These are phyloP conservation scores for Elongisporangium prolatum DNA, from an alignment of 352 stramenopile species.

Conservation along the genomic window DNA sequence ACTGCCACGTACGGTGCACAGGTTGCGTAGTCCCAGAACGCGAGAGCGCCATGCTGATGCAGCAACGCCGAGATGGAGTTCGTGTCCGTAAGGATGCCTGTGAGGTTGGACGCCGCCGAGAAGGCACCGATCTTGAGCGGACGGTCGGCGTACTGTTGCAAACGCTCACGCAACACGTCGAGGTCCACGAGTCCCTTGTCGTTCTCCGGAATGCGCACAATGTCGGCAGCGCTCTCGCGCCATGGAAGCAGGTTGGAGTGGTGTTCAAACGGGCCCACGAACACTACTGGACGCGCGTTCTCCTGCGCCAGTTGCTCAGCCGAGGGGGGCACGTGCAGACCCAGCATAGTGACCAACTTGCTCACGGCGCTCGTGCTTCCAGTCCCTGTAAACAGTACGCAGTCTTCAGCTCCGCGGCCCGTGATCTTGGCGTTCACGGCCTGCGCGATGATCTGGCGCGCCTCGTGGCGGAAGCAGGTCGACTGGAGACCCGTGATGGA, in stretches of 20 bases:
- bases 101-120: constrained; percentile 94
- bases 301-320: constrained; percentile 11
- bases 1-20: constrained; percentile 91
- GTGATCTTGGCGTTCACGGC: constrained; percentile 88
- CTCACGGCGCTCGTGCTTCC: constrained; percentile 82
- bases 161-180: constrained; percentile 35
- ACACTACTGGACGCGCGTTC: constrained; percentile 72
- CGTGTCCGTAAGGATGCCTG: constrained; percentile 89
- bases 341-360: constrained; percentile 73
- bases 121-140: constrained; percentile 88
- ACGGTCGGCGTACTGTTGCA: constrained; percentile 46
- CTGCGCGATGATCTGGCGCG: constrained; percentile 92
- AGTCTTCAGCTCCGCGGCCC: constrained; percentile 87
- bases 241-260: constrained; percentile 98
- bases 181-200: constrained; percentile 50
- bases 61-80: constrained; percentile 85
- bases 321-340: constrained; percentile 28
- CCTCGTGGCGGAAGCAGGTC: constrained; percentile 95
- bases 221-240: constrained; percentile 89
- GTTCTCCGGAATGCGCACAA: constrained; percentile 70
- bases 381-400: constrained; percentile 93
- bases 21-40: constrained; percentile 96
- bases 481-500: constrained; percentile 75
- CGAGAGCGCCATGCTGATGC: constrained; percentile 89
- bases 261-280: constrained; percentile 94